These are phyloP conservation scores for Lasiosphaeria ovina DNA, from an alignment of 495 filamentous ascomycete species.

Conservation along the genomic window DNA sequence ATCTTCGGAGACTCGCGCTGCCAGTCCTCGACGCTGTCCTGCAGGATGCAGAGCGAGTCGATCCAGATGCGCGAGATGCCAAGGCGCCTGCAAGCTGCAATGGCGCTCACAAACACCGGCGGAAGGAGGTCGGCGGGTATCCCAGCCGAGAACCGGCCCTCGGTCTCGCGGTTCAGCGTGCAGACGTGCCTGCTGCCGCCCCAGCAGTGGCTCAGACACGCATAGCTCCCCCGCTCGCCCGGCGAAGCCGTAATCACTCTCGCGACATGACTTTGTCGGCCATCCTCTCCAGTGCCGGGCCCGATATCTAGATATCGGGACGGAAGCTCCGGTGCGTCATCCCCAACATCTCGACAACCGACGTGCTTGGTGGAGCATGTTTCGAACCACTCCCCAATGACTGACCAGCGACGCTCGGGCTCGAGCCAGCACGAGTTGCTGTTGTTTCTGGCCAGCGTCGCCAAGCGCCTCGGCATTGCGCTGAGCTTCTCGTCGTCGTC, in stretches of 20 bases:
- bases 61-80: conserved; percentile 1
- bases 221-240: background rate
- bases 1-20: background rate
- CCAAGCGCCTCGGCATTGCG: background rate
- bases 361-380: background rate
- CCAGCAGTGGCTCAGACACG: background rate
- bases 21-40: background rate
- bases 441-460: background rate
- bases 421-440: background rate
- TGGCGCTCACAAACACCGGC: background rate
- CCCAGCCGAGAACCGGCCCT: background rate
- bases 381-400: background rate
- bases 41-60: background rate
- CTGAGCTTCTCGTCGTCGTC: background rate
- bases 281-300: too few species aligned
- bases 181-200: background rate
- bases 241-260: background rate
- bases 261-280: background rate
- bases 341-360: background rate
- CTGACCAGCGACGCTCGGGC: background rate
- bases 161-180: background rate
- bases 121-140: background rate
- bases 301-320: background rate
- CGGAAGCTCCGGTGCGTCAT: background rate
- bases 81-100: background rate